Evolutionary conservation across 2,329 filamentous ascomycete species (phyloP), one percentile per base, ranked within the genome.

Genomic region (Xylariaceae sp.): DNA sequence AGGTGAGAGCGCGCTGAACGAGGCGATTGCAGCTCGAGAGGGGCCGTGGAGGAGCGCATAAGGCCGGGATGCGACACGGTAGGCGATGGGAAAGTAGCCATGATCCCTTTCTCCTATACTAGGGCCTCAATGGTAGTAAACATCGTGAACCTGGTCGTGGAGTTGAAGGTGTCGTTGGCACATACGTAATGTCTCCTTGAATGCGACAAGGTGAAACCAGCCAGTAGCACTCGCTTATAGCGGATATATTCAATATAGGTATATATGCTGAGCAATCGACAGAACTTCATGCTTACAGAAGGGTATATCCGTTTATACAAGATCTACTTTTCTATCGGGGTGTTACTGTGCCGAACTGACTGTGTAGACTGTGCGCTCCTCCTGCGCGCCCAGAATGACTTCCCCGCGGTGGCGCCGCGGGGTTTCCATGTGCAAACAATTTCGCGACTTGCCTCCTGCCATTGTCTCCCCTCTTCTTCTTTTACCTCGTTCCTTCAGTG

Each of bases 1-100:
- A 96, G 85, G 63, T 86, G 87, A 54, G 82, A 87, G 35, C 87
- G 86, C 66, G 87, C 83, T 56, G 79, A 73, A 51, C 79, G 78
- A 35, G 74, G 71, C 18, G 71, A 70, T 50, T 68, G 60, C 42
- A 65, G 59, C 18, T 72, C 70, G 49, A 68, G 63, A 10, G 77
- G 77, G 4, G 74, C 68, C 35, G 77, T 78, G 34, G 76, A 72
- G 13, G 77, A 72, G 61, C 77, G 76, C 53, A 72, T 70, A 45
- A 78, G 66, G 34, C 60, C 61, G 11, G 65, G 64, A 53, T 61
- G 61, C 13, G 59, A 57, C 30, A 35, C 49, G 17, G 58, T 51
- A 34, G 53, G 34, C 11, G 44, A n/a, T 56, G 60, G 39, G 18
- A 13, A 18, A 37, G 51, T 53, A 6, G 57, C 56, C 61, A 62